phyloP scores from a whole-genome alignment of 1,284 basidiomycete genomes.

The Ustilago nuda region DNA sequence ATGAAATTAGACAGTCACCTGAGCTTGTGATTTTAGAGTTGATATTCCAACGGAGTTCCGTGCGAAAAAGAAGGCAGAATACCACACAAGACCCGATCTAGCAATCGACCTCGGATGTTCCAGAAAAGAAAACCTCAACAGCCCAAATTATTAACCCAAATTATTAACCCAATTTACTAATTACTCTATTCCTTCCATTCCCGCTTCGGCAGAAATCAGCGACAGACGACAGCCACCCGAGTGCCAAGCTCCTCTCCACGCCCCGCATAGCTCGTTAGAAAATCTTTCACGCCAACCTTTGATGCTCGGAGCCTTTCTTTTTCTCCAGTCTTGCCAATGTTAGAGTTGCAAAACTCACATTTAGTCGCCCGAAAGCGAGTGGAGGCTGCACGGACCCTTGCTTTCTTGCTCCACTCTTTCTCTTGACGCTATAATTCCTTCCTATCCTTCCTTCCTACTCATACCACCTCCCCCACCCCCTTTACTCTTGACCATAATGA shows the following conservation, averaged over 20 bases:
- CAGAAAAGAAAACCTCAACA: constrained; percentile 12
- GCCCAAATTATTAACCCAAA: neutral
- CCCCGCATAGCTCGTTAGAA: too few species aligned
- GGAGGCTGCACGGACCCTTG: constrained; percentile 11
- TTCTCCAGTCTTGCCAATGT: too few species aligned
- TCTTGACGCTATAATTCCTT: constrained; percentile 6
- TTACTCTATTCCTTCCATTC: neutral
- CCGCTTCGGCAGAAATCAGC: neutral
- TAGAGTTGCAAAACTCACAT: neutral
- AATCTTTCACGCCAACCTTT: too few species aligned
- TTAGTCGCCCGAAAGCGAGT: neutral
- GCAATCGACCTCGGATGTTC: constrained; percentile 19
- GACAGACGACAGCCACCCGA: neutral
- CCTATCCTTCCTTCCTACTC: neutral
- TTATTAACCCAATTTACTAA: neutral
- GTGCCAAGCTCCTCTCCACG: too few species aligned
- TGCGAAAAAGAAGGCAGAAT: neutral
- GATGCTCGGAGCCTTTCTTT: too few species aligned
- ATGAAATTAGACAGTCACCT: too few species aligned
- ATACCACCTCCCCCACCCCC: neutral
- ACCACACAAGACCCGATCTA: constrained; percentile 8
- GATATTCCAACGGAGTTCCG: too few species aligned
- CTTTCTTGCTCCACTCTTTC: constrained; percentile 10
- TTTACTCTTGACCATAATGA: neutral
- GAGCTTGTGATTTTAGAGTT: too few species aligned